Conservation (phyloP, 257 asterid species). For the Thymus quinquecostatus region DNA sequence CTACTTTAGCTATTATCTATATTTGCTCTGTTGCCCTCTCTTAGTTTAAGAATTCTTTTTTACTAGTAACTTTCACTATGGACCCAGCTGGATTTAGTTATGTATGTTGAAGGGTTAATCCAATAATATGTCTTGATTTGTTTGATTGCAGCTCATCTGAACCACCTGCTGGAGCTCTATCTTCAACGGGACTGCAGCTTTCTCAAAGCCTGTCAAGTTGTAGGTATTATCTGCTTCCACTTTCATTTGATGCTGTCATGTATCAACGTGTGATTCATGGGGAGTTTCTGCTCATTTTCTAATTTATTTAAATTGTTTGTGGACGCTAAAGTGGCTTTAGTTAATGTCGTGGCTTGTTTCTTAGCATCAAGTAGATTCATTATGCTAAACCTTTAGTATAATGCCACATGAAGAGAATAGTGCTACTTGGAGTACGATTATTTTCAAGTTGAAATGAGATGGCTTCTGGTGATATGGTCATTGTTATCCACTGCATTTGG, state of each 20-base stretch:
- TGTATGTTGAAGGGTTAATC: conserved; percentile 20
- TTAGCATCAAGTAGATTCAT: conserved; percentile 17
- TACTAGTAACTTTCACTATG: background rate
- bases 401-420: background rate
- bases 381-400: background rate
- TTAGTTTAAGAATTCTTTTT: background rate
- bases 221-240: conserved; percentile 58
- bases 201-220: conserved; percentile 64
- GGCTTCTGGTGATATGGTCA: conserved; percentile 9
- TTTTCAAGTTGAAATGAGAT: conserved; percentile 10
- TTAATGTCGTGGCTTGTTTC: background rate
- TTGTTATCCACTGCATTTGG: conserved; percentile 11
- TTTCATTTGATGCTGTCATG: conserved; percentile 17
- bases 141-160: conserved; percentile 86
- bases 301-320: conserved; percentile 1
- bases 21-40: background rate
- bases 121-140: conserved; percentile 21
- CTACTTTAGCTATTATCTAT: conserved; percentile 1
- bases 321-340: background rate
- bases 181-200: conserved; percentile 59
- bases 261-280: background rate
- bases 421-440: conserved; percentile 3
- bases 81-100: conserved; percentile 5
- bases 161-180: conserved; percentile 78
- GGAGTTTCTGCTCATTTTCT: conserved; percentile 6